A percentile compares a stretch with the other conserved stretches of the same genome.
These are phyloP conservation scores for Plasmodium vinckei DNA, from an alignment of 169 alveolate genomes.

Conservation along the genomic window DNA sequence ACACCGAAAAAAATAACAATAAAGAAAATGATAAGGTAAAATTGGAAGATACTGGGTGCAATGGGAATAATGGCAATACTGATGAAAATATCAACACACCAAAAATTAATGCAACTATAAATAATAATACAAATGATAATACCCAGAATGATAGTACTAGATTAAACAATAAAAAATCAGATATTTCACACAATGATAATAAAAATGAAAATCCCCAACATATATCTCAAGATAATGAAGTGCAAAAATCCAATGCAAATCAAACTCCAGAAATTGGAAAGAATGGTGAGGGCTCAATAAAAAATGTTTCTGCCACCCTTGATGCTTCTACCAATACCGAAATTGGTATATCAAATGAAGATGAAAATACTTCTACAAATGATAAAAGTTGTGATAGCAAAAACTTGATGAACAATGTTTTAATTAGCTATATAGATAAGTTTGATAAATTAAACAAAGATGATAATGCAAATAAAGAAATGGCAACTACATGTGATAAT, in stretches of 20 bases:
- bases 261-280: neutral
- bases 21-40: neutral
- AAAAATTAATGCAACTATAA: no score
- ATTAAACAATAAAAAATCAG: neutral
- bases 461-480: neutral
- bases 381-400: neutral
- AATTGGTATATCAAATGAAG: no score
- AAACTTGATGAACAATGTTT: neutral
- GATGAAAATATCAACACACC: no score
- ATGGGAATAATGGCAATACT: neutral
- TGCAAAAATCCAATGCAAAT: neutral
- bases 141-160: neutral
- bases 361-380: neutral
- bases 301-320: no score
- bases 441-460: slow-evolving; percentile 6
- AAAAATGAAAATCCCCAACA: neutral
- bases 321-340: no score
- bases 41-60: neutral
- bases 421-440: slow-evolving; percentile 8
- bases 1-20: neutral
- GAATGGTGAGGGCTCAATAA: neutral
- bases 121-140: neutral
- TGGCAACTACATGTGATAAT: no score
- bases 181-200: neutral
- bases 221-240: neutral